Conservation (phyloP, 345 rosid species). For the Eutrema heterophyllum region DNA sequence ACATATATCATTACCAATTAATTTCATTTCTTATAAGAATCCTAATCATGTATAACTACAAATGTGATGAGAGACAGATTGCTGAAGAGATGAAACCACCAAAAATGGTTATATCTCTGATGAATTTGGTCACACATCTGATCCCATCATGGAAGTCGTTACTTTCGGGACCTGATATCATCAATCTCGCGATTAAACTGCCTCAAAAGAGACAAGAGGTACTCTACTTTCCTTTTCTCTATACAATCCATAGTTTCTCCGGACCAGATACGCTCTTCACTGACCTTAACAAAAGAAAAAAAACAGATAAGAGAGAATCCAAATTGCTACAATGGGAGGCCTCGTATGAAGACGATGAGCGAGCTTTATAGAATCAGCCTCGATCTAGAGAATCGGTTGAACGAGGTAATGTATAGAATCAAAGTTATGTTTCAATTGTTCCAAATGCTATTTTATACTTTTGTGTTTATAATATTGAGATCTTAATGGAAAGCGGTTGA, state of each 20-base stretch:
- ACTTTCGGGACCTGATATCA: constrained; percentile 39
- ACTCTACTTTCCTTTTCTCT: background rate
- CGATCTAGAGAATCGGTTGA: constrained; percentile 55
- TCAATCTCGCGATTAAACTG: constrained; percentile 54
- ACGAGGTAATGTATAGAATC: constrained; percentile 37
- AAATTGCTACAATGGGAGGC: constrained; percentile 70
- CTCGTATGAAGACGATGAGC: constrained; percentile 65
- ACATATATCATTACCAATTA: background rate
- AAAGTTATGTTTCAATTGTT: background rate
- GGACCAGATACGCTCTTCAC: background rate
- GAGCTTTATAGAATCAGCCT: constrained; percentile 47
- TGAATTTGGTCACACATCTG: constrained; percentile 32
- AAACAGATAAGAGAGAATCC: constrained; percentile 54
- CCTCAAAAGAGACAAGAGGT: constrained; percentile 68
- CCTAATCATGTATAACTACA: background rate
- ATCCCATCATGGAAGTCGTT: constrained; percentile 72
- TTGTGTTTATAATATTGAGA: background rate
- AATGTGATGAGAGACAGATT: constrained; percentile 40
- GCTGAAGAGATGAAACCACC: constrained; percentile 60
- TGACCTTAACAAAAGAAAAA: background rate
- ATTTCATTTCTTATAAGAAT: background rate
- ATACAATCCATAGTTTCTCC: background rate
- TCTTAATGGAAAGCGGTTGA: background rate
- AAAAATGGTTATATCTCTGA: constrained; percentile 34
- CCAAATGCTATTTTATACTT: background rate